phyloP scores from a whole-genome alignment of 495 filamentous ascomycete species.

The Penicillium pancosmium region DNA sequence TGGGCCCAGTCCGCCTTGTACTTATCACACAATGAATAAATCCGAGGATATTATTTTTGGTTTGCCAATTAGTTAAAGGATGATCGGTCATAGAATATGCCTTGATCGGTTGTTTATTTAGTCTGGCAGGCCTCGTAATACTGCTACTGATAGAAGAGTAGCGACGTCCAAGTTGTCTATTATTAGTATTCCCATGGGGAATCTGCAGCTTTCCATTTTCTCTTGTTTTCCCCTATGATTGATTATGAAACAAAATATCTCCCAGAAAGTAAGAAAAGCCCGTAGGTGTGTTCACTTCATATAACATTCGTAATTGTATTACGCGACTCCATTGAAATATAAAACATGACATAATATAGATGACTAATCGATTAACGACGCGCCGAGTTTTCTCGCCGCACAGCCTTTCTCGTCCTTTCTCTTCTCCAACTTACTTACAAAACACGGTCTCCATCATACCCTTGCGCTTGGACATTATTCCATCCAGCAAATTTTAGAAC shows the following conservation, averaged over 20 bases:
- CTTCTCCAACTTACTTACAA: slow-evolving; percentile 33
- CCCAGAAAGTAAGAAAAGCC: background rate
- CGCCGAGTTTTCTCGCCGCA: slow-evolving; percentile 15
- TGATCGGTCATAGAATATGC: too few species aligned
- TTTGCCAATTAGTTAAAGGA: too few species aligned
- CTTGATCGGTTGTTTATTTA: too few species aligned
- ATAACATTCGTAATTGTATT: background rate
- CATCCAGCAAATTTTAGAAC: slow-evolving; percentile 36
- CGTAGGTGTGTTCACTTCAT: background rate
- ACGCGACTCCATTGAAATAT: background rate
- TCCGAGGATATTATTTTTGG: too few species aligned
- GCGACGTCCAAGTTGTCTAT: too few species aligned
- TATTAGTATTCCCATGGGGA: too few species aligned
- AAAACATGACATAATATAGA: background rate
- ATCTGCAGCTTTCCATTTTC: too few species aligned
- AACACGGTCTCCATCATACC: slow-evolving; percentile 51
- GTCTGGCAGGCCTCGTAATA: too few species aligned
- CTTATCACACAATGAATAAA: too few species aligned
- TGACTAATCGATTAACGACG: background rate
- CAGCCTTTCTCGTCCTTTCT: slow-evolving; percentile 19
- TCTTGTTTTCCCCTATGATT: too few species aligned
- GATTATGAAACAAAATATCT: background rate
- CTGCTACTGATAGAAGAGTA: too few species aligned
- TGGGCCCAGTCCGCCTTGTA: too few species aligned
- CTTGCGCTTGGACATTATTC: slow-evolving; percentile 30